Percentiles rank a stretch among this genome's conserved stretches.
Evolutionary conservation across 2,329 filamentous ascomycete genomes (phyloP).

Genomic region (Fusarium globosum): DNA sequence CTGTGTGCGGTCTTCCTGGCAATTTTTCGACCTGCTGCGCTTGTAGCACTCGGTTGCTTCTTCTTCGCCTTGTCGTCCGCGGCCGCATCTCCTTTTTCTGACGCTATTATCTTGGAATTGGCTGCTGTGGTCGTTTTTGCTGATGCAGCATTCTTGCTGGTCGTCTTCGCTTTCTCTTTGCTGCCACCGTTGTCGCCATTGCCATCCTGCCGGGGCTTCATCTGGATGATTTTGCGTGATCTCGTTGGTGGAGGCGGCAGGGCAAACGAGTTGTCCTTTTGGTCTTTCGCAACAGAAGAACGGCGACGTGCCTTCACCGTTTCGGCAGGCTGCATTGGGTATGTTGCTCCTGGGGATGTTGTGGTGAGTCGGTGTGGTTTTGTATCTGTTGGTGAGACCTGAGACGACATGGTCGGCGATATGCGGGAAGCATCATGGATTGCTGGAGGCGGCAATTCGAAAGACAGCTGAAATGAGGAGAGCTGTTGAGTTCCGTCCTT

Average conservation of each 20-base stretch:
- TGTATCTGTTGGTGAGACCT: constrained; percentile 43
- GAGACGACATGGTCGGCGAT: constrained; percentile 52
- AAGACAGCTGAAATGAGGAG: constrained; percentile 72
- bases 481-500: constrained; percentile 74
- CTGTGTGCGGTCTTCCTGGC: constrained; percentile 97
- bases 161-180: constrained; percentile 40
- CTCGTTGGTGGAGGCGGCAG: constrained; percentile 92
- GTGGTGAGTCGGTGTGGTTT: constrained; percentile 48
- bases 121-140: constrained; percentile 29
- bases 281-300: constrained; percentile 57
- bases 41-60: constrained; percentile 80
- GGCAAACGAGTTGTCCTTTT: constrained; percentile 74
- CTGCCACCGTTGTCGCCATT: constrained; percentile 38
- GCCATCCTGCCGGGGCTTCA: constrained; percentile 76
- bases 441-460: constrained; percentile 82
- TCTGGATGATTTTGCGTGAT: constrained; percentile 96
- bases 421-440: constrained; percentile 63
- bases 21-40: constrained; percentile 91
- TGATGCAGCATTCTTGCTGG: constrained; percentile 35
- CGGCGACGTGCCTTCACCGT: constrained; percentile 65
- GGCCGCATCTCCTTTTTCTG: constrained; percentile 35
- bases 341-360: constrained; percentile 47
- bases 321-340: constrained; percentile 62
- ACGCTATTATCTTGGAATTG: constrained; percentile 37
- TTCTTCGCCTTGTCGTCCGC: constrained; percentile 65